Conservation (phyloP, 768 basidiomycete species). For the Rhodotorula babjevae region DNA sequence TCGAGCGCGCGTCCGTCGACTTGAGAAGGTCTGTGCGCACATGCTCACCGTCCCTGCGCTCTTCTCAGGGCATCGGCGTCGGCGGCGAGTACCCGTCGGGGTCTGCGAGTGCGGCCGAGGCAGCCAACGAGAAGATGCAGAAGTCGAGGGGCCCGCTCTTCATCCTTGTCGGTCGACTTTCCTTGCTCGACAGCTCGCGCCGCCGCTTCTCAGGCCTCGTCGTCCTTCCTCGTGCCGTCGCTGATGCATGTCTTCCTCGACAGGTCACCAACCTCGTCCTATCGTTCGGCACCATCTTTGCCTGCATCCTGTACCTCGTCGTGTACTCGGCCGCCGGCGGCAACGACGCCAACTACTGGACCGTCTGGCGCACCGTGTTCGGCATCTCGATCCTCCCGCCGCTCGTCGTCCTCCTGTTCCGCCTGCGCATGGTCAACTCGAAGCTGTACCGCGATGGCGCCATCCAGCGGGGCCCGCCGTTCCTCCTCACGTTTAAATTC, state of each 20-base stretch:
- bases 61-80: slow-evolving; percentile 15
- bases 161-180: slow-evolving; percentile 56
- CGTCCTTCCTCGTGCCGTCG: neutral
- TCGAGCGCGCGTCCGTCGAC: neutral
- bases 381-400: slow-evolving; percentile 29
- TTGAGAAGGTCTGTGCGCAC: too few species aligned
- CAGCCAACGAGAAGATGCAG: slow-evolving; percentile 65
- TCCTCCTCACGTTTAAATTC: slow-evolving; percentile 59
- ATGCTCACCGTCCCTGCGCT: neutral
- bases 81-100: slow-evolving; percentile 62
- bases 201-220: too few species aligned
- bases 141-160: slow-evolving; percentile 64
- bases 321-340: slow-evolving; percentile 62
- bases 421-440: slow-evolving; percentile 66
- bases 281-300: slow-evolving; percentile 64
- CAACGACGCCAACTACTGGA: slow-evolving; percentile 56
- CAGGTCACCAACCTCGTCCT: slow-evolving; percentile 40
- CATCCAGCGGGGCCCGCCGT: slow-evolving; percentile 53
- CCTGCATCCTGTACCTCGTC: slow-evolving; percentile 63
- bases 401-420: slow-evolving; percentile 65
- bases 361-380: slow-evolving; percentile 56
- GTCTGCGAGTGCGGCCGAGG: slow-evolving; percentile 60
- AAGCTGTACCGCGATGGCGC: slow-evolving; percentile 46
- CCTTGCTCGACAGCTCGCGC: too few species aligned
- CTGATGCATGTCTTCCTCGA: neutral